Evolutionary conservation across 805 yeast species (phyloP).

Genomic region (Jamesozyma rosinii): DNA sequence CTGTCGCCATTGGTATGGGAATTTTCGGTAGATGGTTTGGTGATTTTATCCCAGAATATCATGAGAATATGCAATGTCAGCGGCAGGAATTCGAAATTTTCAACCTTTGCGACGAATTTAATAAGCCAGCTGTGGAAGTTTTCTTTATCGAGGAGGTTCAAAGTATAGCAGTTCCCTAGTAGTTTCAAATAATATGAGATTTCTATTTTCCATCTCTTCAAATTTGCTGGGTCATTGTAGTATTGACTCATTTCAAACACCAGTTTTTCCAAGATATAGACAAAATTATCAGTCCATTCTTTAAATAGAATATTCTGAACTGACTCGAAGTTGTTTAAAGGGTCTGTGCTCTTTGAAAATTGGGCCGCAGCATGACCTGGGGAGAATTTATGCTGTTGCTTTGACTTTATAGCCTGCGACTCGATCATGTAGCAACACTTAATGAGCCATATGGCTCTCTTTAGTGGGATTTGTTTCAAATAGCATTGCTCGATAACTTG

Average conservation of each 20-base stretch:
- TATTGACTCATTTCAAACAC: slow-evolving; percentile 28
- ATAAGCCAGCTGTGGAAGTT: slow-evolving; percentile 57
- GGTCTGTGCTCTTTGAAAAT: background rate
- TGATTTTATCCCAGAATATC: slow-evolving; percentile 63
- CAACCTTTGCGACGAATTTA: slow-evolving; percentile 38
- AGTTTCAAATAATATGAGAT: slow-evolving; percentile 54
- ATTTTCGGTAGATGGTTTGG: slow-evolving; percentile 24
- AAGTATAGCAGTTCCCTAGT: slow-evolving; percentile 56
- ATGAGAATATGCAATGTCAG: slow-evolving; percentile 45
- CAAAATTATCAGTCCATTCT: slow-evolving; percentile 86
- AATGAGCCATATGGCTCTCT: slow-evolving; percentile 86
- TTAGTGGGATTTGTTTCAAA: slow-evolving; percentile 55
- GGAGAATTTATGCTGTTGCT: background rate
- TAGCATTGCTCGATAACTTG: slow-evolving; percentile 66
- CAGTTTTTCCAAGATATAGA: slow-evolving; percentile 37
- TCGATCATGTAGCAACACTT: slow-evolving; percentile 81
- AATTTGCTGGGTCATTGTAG: slow-evolving; percentile 22
- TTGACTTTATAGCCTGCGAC: slow-evolving; percentile 20
- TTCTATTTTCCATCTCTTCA: slow-evolving; percentile 36
- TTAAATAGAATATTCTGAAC: slow-evolving; percentile 43
- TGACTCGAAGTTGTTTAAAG: slow-evolving; percentile 9
- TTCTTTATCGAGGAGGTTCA: slow-evolving; percentile 54
- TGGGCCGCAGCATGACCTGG: slow-evolving; percentile 15
- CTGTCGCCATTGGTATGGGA: background rate
- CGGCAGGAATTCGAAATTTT: slow-evolving; percentile 36